Evolutionary conservation across 176 grass and related monocot species (phyloP), one percentile per base, ranked within the genome.

Genomic region (Juncus effusus): DNA sequence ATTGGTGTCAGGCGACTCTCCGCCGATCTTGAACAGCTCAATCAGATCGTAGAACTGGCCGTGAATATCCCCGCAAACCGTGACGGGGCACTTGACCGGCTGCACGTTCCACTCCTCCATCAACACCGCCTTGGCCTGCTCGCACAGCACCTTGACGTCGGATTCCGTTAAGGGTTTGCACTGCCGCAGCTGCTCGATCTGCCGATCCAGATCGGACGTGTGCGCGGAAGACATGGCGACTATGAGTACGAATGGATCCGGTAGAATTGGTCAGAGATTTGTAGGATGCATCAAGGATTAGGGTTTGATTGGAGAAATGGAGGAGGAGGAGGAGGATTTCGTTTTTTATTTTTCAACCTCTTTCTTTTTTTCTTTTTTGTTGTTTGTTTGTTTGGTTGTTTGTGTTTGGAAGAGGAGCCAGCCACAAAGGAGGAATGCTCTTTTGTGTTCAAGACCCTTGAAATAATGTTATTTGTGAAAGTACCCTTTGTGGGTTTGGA

Each of bases 21-120:
- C 78, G 0, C 75, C 84, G 78, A 83, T 91, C 54, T 74, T 73
- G 54, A 87, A 78, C 10, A 87, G 84, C 84, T 92, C 74, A 74
- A 92, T 91, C 75, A 87, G 84, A 73, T 87, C 88, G 67, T 81
- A 80, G 77, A 92, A 92, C 77, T 81, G 78, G 42, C 88, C 88
- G 51, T 87, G 84, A 77, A 92, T 92, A 73, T 82, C 84, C 55
- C 88, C 84, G 76, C 84, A 92, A 53, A 87, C 64, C 42, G 84
- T 79, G 69, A 87, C 84, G n/a, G 84, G 81, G 67, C 73, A 84
- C 40, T 85, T 85, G 16, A 92, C 83, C 3, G 81, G 81, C 77
- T 92, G 88, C 70, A 92, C 83, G 78, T 87, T 87, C 74, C 84
- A 84, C n/a, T 84, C 84, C 77, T 92, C 81, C 69, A 84, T 87